Base-by-base conservation (phyloP, 1,139 yeast genomes). In the Nakaseomyces delphensis region DNA sequence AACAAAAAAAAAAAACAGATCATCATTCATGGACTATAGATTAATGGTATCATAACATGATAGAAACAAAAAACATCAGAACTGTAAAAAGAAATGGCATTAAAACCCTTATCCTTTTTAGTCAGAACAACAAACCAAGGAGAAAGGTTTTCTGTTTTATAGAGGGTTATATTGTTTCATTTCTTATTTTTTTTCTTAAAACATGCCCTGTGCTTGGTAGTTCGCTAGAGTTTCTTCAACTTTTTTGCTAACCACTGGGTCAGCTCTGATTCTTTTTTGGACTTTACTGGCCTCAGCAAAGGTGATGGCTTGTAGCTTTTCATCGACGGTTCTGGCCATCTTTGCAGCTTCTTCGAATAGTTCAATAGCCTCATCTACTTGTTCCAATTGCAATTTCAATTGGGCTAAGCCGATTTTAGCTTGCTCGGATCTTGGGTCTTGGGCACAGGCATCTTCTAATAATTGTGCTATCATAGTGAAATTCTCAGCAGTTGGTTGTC, bases 321-420 rank as follows among this genome's bases (percentile, higher is more conserved):
- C 96, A 51, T 81, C 83, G 45, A 77, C 71, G 42, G 83, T 76
- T 71, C 96, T 80, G 30, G 95, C 83, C 55, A 86, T 74, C 47
- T 73, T 74, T 43, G 91, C 78, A 47, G 89, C 82, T 60, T 78
- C 83, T 66, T 83, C 87, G 62, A 87, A 85, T 58, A 81, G 74
- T 47, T 68, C 68, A 54, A 83, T 75, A 30, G 96, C 96, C 50
- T 83, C 89, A 50, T 81, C 82, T 43, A 83, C 77, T 59, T 80
- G 73, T 63, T 83, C 87, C 56, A 74, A 75, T 68, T 86, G 94
- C 62, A 89, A 71, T 64, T 79, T 81, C 59, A 85, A 70, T 71
- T 89, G 96, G 42, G 96, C 96, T 54, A 89, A 73, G 9, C 93
- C 78, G 53, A 85, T 76, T 65, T 85, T 76, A 38, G 95, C 96